These are phyloP conservation scores for Domatiomyces catenatus DNA, from an alignment of 2,329 filamentous ascomycete species.

Conservation along the genomic window DNA sequence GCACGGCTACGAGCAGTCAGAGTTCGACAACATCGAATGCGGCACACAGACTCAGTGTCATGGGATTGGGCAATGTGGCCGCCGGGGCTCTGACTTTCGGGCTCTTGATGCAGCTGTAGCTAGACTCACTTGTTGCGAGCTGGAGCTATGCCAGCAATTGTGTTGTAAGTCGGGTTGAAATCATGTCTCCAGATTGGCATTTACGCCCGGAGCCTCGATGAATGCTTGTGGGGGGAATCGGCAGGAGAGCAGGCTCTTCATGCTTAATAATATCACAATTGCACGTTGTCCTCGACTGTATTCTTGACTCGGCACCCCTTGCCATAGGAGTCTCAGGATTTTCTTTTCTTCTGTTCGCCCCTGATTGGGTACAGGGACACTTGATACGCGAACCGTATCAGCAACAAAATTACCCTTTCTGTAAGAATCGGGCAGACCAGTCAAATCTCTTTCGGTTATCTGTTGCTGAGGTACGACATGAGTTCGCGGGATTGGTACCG, in stretches of 20 bases:
- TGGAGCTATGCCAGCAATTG: neutral
- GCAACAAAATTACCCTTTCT: no score
- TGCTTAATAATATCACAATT: neutral
- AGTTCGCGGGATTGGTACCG: no score
- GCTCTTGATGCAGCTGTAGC: slow-evolving; percentile 8
- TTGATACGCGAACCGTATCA: no score
- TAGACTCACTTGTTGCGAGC: neutral
- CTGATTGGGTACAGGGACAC: no score
- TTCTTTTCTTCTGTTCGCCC: no score
- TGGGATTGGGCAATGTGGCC: slow-evolving; percentile 6
- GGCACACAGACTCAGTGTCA: slow-evolving; percentile 5
- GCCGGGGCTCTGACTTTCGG: slow-evolving; percentile 8
- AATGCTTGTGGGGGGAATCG: neutral
- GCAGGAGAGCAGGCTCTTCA: neutral
- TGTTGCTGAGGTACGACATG: no score
- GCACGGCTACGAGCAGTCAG: slow-evolving; percentile 5
- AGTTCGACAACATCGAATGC: slow-evolving; percentile 9
- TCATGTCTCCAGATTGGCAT: neutral
- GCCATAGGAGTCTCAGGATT: no score
- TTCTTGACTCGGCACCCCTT: neutral
- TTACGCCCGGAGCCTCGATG: neutral
- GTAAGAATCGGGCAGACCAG: no score
- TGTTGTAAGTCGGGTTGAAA: neutral
- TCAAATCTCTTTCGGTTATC: no score
- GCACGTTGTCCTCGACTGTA: neutral